phyloP scores from a whole-genome alignment of 2,329 filamentous ascomycete genomes.

The Claviceps purpurea region DNA sequence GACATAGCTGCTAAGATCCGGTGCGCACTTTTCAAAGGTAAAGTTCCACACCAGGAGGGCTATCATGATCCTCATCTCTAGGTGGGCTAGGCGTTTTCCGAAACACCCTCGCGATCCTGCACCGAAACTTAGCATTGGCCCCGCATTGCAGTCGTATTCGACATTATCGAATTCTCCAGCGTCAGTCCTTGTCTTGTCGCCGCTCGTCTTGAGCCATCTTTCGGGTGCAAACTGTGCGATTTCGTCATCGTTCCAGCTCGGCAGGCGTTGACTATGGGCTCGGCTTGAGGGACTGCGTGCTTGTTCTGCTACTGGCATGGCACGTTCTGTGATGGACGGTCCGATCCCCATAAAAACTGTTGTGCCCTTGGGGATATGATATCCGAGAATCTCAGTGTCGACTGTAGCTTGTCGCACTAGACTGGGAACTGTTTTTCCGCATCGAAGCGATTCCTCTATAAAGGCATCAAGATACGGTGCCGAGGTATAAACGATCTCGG shows the following conservation, averaged over 20 bases:
- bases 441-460: constrained; percentile 23
- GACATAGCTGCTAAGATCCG: not conserved
- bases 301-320: not conserved
- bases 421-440: constrained; percentile 13
- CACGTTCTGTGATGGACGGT: constrained; percentile 6
- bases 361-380: constrained; percentile 21
- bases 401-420: constrained; percentile 15
- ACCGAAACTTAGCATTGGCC: constrained; percentile 11
- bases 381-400: constrained; percentile 21
- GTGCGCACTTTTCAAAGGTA: not conserved
- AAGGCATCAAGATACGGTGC: constrained; percentile 23
- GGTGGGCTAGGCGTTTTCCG: constrained; percentile 15
- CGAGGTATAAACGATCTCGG: constrained; percentile 14
- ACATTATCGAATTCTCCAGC: not conserved
- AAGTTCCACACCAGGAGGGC: constrained; percentile 17
- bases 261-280: constrained; percentile 8
- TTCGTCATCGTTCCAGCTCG: constrained; percentile 14
- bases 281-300: constrained; percentile 11
- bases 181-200: not conserved
- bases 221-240: constrained; percentile 20
- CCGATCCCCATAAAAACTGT: constrained; percentile 13
- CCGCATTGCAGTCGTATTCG: not conserved
- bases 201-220: constrained; percentile 19
- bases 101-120: constrained; percentile 15
- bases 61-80: constrained; percentile 15